These are phyloP conservation scores for Biscogniauxia mediterranea DNA, from an alignment of 2,329 filamentous ascomycete species.

Conservation along the genomic window DNA sequence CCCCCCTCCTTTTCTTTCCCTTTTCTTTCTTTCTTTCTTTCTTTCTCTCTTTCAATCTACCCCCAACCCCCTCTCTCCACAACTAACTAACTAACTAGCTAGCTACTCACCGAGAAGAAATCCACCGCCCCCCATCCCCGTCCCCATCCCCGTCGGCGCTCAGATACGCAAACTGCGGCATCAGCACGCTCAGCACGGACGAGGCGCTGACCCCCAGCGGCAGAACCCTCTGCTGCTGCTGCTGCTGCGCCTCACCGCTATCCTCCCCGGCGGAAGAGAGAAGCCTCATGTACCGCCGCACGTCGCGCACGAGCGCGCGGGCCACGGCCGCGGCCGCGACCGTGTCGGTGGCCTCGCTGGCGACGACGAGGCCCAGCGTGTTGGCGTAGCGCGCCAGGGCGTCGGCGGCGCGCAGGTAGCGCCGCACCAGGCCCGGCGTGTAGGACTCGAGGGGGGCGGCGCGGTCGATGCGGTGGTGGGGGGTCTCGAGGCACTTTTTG, in stretches of 20 bases:
- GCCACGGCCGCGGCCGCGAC: conserved; percentile 17
- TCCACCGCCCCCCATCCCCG: conserved; percentile 15
- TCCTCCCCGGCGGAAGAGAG: not conserved
- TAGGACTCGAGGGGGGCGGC: conserved; percentile 17
- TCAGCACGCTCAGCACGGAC: conserved; percentile 1
- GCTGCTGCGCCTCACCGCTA: conserved; percentile 1
- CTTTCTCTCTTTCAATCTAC: too few species aligned
- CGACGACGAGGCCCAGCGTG: conserved; percentile 27
- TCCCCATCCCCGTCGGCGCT: conserved; percentile 10
- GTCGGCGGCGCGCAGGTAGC: conserved; percentile 26
- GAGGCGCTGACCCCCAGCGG: conserved; percentile 18
- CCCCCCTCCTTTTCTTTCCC: not conserved
- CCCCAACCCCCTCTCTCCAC: too few species aligned
- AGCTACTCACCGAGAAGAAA: conserved; percentile 22
- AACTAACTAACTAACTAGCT: too few species aligned
- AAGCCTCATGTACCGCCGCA: conserved; percentile 28
- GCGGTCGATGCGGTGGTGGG: conserved; percentile 5
- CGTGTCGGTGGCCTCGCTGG: conserved; percentile 20
- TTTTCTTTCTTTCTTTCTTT: too few species aligned
- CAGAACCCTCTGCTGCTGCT: conserved; percentile 9
- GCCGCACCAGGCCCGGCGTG: conserved; percentile 12
- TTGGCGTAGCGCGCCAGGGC: conserved; percentile 28
- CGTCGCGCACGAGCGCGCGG: conserved; percentile 26
- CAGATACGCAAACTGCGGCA: conserved; percentile 21
- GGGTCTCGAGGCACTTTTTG: conserved; percentile 13